A percentile compares a stretch with the other conserved stretches of the same genome.
phyloP scores from a whole-genome alignment of 208 protist genomes.

The Herpetomonas samuelpessoai region DNA sequence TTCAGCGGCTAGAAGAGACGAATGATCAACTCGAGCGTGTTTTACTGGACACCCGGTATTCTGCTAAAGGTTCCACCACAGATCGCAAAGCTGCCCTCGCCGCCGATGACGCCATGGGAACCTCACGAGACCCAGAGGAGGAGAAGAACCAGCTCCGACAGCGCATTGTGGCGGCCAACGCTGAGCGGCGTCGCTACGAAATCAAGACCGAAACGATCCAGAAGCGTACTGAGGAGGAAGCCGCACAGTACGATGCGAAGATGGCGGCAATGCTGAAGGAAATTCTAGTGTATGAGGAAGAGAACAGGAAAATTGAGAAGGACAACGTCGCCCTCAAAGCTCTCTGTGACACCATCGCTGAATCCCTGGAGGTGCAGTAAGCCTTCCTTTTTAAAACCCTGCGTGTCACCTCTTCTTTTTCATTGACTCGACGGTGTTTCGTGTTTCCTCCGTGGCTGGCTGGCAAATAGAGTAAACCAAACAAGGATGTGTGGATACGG shows the following conservation, averaged over 20 bases:
- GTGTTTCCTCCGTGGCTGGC: not conserved
- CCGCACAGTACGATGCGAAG: conserved; percentile 43
- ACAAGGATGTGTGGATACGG: too few relatives aligned
- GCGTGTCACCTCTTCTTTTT: not conserved
- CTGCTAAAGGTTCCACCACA: conserved; percentile 28
- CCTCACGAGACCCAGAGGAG: conserved; percentile 38
- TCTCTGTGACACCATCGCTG: conserved; percentile 66
- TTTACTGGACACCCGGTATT: conserved; percentile 56
- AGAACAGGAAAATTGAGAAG: conserved; percentile 61
- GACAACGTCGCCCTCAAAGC: conserved; percentile 42
- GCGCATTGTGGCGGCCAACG: conserved; percentile 56
- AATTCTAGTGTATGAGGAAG: conserved; percentile 67
- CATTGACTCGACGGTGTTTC: not conserved
- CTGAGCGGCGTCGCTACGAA: conserved; percentile 42
- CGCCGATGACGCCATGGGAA: conserved; percentile 35
- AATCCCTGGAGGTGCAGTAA: conserved; percentile 22
- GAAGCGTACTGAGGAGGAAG: conserved; percentile 39
- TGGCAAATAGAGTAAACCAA: too few relatives aligned
- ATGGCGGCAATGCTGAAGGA: conserved; percentile 60
- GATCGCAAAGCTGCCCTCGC: conserved; percentile 44
- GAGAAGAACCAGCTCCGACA: conserved; percentile 59
- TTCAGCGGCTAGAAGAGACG: conserved; percentile 49
- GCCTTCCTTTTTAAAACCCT: not conserved
- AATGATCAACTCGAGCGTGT: conserved; percentile 53
- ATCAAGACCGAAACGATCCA: conserved; percentile 55